A percentile compares a stretch with the other conserved stretches of the same genome.
These are phyloP conservation scores for Pulveroboletus sp. DNA, from an alignment of 768 basidiomycete species.

Conservation along the genomic window DNA sequence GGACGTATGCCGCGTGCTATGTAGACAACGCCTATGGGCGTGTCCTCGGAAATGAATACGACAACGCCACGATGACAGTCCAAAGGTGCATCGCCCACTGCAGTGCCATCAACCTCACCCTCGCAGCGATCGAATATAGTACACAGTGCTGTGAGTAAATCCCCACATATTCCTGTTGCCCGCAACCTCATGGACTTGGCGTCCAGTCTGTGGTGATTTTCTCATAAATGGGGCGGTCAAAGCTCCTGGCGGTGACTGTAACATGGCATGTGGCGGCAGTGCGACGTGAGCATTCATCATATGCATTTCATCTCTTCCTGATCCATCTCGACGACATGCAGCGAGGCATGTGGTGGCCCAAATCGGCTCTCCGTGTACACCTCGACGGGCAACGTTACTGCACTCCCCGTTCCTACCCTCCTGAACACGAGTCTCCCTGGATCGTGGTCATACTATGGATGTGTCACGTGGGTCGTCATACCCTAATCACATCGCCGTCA, in stretches of 20 bases:
- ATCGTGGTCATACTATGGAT: constrained; percentile 61
- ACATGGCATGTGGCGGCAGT: constrained; percentile 74
- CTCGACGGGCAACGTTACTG: constrained; percentile 44
- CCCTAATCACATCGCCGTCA: neutral
- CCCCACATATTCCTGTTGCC: neutral
- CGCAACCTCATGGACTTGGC: neutral
- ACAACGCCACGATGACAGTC: constrained; percentile 46
- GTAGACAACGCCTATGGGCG: constrained; percentile 71
- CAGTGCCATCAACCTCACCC: constrained; percentile 46
- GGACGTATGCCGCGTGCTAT: constrained; percentile 63
- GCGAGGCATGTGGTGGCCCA: constrained; percentile 69
- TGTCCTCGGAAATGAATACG: constrained; percentile 43
- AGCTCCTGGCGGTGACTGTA: constrained; percentile 51
- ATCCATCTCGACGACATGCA: constrained; percentile 19
- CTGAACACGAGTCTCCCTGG: constrained; percentile 58
- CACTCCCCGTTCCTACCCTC: constrained; percentile 55
- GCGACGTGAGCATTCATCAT: constrained; percentile 41
- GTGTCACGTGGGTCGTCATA: constrained; percentile 56
- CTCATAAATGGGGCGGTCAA: constrained; percentile 56
- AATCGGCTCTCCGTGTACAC: constrained; percentile 70
- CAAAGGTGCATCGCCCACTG: constrained; percentile 62
- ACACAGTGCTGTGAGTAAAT: constrained; percentile 43
- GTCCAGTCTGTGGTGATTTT: constrained; percentile 64
- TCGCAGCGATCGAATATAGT: constrained; percentile 69
- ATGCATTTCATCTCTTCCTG: too few species aligned